Percentiles rank a stretch among this genome's conserved stretches.
Conservation (phyloP, 257 asterid species). For the Solanum sejunctum region DNA sequence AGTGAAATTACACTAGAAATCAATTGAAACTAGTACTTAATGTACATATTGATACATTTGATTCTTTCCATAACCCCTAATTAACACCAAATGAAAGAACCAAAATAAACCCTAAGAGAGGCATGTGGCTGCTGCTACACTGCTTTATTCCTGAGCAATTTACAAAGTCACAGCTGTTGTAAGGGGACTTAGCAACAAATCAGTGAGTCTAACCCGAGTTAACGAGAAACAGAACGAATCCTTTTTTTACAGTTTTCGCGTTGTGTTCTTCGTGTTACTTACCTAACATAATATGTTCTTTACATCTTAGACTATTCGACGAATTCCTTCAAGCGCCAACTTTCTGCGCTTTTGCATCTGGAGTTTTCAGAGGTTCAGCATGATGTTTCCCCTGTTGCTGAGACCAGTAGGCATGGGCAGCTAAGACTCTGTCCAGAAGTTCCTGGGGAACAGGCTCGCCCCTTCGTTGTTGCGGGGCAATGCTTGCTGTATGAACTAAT, state of each 20-base stretch:
- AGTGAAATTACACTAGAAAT: neutral
- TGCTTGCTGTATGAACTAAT: constrained; percentile 78
- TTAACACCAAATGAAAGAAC: neutral
- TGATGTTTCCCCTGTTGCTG: constrained; percentile 43
- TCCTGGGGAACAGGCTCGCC: constrained; percentile 93
- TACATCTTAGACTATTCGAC: constrained; percentile 13
- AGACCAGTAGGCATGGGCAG: constrained; percentile 67
- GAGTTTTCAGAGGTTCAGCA: constrained; percentile 15
- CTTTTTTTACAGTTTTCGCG: constrained; percentile 26
- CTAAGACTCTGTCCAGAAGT: constrained; percentile 55
- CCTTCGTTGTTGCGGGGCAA: constrained; percentile 77
- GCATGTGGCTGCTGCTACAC: neutral
- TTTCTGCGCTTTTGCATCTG: constrained; percentile 5
- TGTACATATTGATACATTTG: neutral
- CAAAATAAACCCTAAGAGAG: neutral
- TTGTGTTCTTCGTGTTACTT: neutral
- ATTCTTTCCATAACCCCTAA: neutral
- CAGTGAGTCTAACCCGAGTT: constrained; percentile 15
- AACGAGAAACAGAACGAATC: neutral
- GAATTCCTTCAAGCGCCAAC: constrained; percentile 28
- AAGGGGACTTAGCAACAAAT: constrained; percentile 24
- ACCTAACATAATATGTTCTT: constrained; percentile 1
- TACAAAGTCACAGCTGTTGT: constrained; percentile 8
- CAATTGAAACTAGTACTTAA: neutral
- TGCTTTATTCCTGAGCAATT: constrained; percentile 12